Percentiles rank a stretch among this genome's conserved stretches.
Conservation (phyloP, 441 rosid species). For the Euphorbia corollata region DNA sequence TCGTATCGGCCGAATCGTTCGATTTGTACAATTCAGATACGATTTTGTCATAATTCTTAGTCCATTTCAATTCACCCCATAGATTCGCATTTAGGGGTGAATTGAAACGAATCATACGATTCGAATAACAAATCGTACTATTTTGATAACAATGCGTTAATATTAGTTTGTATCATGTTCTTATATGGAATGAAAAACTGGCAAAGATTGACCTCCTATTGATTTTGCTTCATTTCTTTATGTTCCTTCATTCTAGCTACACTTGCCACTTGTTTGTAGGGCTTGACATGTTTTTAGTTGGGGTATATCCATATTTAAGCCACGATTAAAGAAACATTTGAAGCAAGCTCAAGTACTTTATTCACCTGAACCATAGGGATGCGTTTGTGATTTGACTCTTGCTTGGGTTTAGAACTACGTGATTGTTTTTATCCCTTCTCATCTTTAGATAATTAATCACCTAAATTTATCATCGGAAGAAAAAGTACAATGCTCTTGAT, state of each 20-base stretch:
- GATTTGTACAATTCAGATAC: too few species aligned
- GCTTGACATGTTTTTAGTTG: neutral
- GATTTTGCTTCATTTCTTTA: neutral
- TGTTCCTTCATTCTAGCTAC: neutral
- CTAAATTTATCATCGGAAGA: neutral
- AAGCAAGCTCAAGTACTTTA: neutral
- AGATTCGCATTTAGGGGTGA: too few species aligned
- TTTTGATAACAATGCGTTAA: too few species aligned
- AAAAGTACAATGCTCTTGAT: neutral
- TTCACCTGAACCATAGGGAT: neutral
- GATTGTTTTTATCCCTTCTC: neutral
- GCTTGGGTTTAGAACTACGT: neutral
- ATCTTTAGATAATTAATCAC: neutral
- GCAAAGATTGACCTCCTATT: neutral
- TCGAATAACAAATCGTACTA: too few species aligned
- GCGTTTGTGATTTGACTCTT: neutral
- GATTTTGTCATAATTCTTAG: too few species aligned
- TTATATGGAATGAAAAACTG: slow-evolving; percentile 1
- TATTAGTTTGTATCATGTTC: neutral
- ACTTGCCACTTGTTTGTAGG: neutral
- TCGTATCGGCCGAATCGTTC: too few species aligned
- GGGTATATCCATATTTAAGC: neutral
- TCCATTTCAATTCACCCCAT: too few species aligned
- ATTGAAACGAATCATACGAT: too few species aligned
- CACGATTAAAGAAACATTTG: neutral